phyloP scores from a whole-genome alignment of 164 flowering plant species.

The Amborella trichopoda region DNA sequence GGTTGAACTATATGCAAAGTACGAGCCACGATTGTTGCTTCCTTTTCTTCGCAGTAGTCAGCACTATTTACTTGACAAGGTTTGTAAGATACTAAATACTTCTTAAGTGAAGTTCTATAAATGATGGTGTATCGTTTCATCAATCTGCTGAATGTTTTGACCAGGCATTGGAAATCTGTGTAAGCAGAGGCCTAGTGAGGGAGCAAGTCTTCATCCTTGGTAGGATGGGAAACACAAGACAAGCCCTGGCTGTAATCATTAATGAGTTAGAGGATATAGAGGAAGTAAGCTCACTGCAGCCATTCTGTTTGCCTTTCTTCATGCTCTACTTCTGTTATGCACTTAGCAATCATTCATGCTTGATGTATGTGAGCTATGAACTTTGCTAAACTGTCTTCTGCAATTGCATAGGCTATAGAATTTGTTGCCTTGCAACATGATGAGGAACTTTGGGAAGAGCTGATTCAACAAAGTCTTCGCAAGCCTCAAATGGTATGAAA shows the following conservation, averaged over 20 bases:
- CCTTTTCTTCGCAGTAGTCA: conserved; percentile 96
- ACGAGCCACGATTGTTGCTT: conserved; percentile 78
- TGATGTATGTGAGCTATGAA: not conserved
- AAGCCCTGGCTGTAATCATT: conserved; percentile 82
- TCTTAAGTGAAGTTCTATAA: too few species aligned
- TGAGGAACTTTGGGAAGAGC: conserved; percentile 99
- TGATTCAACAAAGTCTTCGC: conserved; percentile 72
- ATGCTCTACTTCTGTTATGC: too few species aligned
- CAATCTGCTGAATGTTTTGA: not conserved
- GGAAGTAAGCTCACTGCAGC: conserved; percentile 36
- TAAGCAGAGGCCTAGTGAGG: conserved; percentile 51
- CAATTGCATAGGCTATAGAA: conserved; percentile 77
- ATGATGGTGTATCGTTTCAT: not conserved
- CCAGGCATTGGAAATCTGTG: conserved; percentile 88
- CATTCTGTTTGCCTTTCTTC: not conserved
- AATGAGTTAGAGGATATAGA: conserved; percentile 86
- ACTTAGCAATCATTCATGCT: too few species aligned
- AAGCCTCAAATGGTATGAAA: conserved; percentile 99
- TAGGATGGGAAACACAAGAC: conserved; percentile 90
- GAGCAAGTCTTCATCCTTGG: conserved; percentile 96
- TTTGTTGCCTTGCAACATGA: conserved; percentile 89
- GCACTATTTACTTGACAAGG: conserved; percentile 94
- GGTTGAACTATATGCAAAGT: conserved; percentile 97
- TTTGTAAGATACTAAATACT: too few species aligned
- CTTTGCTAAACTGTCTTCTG: not conserved